Evolutionary conservation across 192 early-diverging fungal genomes (phyloP).

Genomic region (Funneliformis geosporum): DNA sequence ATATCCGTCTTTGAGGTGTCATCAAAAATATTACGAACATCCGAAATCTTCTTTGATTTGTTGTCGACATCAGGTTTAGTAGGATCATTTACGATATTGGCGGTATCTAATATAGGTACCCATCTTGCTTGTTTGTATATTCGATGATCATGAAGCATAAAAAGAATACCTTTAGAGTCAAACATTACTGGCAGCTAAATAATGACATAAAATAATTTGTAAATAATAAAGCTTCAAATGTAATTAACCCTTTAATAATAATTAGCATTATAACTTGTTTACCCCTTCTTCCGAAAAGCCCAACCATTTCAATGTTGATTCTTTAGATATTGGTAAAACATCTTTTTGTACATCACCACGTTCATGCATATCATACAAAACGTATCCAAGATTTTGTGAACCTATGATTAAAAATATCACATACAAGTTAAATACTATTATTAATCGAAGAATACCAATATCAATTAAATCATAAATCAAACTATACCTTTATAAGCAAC

Average conservation of each 20-base stretch:
- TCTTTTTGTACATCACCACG: slow-evolving; percentile 58
- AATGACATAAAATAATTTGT: slow-evolving; percentile 13
- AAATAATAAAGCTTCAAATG: neutral
- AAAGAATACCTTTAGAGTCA: slow-evolving; percentile 79
- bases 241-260: neutral
- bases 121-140: slow-evolving; percentile 68
- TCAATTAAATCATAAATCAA: slow-evolving; percentile 7
- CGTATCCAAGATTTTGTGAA: slow-evolving; percentile 61
- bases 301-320: slow-evolving; percentile 70
- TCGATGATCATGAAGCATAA: slow-evolving; percentile 69
- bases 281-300: slow-evolving; percentile 83
- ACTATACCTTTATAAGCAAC: slow-evolving; percentile 32
- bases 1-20: neutral
- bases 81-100: neutral
- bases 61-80: neutral
- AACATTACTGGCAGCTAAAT: slow-evolving; percentile 69
- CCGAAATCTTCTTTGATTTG: neutral
- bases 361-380: slow-evolving; percentile 61
- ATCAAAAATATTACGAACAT: neutral
- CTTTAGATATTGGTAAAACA: slow-evolving; percentile 62
- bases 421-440: neutral
- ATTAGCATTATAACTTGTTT: slow-evolving; percentile 25
- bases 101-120: slow-evolving; percentile 82
- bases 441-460: neutral
- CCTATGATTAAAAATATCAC: slow-evolving; percentile 29